Evolutionary conservation across 371 early-diverging fungal species (phyloP), one percentile per base, ranked within the genome.

Genomic region (Mucor indicus): DNA sequence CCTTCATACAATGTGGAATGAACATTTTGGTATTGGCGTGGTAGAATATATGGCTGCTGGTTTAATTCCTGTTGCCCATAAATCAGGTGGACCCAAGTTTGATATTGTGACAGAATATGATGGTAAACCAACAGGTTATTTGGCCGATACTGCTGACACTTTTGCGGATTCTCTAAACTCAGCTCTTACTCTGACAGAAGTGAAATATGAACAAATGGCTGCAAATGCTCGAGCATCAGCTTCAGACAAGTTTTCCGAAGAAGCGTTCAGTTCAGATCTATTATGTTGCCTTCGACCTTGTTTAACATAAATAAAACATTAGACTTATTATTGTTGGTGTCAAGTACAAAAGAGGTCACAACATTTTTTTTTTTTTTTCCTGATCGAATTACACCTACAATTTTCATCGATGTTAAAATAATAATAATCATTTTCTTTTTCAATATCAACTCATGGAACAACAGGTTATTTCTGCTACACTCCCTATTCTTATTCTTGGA

Each of bases 41-140:
- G 92, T 98, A 1, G 98, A 98, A 68, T 95, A 93, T 53, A 94
- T 96, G 96, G 93, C 95, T 8, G 90, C 95, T 12, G 98, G 97
- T 10, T 53, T 93, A 36, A 84, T 98, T 23, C 81, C 94, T 3
- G 67, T 97, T 2, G 96, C 92, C 2, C 91, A 98, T 62, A 82
- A 92, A 54, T 96, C 96, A 13, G 98, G 88, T 17, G 98, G 98
- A 0, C 98, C 98, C 1, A 85, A 87, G 61, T 65, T 87, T 69
- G 97, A 98, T 62, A 98, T 98, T 62, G 85, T 98, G 0, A 66
- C 64, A 1, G 72, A 73, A 4, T 71, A 76, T 40, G 64, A 75
- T 53, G 79, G 60, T n/a, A 54, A 64, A 8, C 57, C 38, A 4
- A 79, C 69, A 36, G 79, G 77, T 7, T 91, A 77, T 53, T 64